Base-by-base conservation (phyloP, 805 yeast genomes). In the Suhomyces vadensis region DNA sequence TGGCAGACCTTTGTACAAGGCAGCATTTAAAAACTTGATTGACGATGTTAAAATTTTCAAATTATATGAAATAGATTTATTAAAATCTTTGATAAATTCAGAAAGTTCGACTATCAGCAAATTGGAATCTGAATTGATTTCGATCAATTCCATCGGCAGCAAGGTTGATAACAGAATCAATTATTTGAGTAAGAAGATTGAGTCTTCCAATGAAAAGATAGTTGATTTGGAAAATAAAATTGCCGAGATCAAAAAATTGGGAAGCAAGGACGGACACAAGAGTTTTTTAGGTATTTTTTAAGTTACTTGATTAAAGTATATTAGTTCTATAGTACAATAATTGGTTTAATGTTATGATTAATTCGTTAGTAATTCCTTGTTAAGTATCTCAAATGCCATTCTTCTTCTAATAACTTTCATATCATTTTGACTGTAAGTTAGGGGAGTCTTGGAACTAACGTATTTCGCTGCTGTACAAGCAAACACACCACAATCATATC, bases 401-500 rank as follows among this genome's bases (percentile, higher is more conserved):
- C 80, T 67, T 36, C 82, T 67, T 50, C 99, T 72, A 44, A 92
- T 69, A 2, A 62, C 59, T 5, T 70, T 71, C 81, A 92, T 90
- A 57, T 89, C 95, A 6, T 68, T 64, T 53, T 85, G 91, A 6
- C 78, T 59, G 54, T 81, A 92, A 3, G 63, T 57, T 31, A 87
- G 64, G 0, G 73, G 73, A 20, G 62, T 60, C 4, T 72, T 77
- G 26, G 78, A 66, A 0, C 91, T 66, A 33, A 88, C 54, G 37
- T 75, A 82, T 38, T 81, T 77, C 1, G 87, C 87, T 37, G 82
- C 84, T 43, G 90, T 79, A 62, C 97, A 85, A 2, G 95, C 78
- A 58, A 91, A 94, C 2, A 92, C 95, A 6, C 99, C 99, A 69
- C 99, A 94, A 63, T 94, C 99, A 53, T 61, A 87, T 0, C 97